Base-by-base conservation (phyloP, 306 rosid genomes). In the Chamaecrista fasciculata region DNA sequence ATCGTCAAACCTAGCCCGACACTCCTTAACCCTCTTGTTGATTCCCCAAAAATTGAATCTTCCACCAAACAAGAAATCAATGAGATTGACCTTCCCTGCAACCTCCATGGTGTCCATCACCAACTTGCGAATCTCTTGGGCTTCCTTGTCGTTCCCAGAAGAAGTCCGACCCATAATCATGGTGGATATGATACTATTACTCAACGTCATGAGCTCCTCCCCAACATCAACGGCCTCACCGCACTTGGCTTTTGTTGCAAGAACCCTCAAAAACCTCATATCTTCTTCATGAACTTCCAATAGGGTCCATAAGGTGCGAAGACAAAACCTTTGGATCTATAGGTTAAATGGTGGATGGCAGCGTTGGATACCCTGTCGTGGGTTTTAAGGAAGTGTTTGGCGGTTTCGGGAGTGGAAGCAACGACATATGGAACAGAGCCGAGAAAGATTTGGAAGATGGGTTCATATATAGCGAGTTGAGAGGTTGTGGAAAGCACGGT, bases 51-150 rank as follows among this genome's bases (percentile, higher is more conserved):
- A 64, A 66, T 84, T 89, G 11, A 84, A 64, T 7, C 65, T 72
- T 70, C 77, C 87, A 10, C 73, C 82, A 11, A 87, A 72, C 86
- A 89, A 11, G 37, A 72, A 82, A 56, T 90, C 92, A 0, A 90
- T 79, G 12, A 86, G 10, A 34, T 86, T 82, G 42, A 86, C 81
- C 75, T 70, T 81, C 39, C 90, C 88, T 1, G 52, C 0, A 7
- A 86, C 75, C 67, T 72, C 79, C 1, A 81, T 58, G 0, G 69
- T 14, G 12, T 77, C 83, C n/a, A 66, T 72, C 51, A 89, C 85
- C 62, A 82, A 24, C 69, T 66, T 67, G 48, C 81, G 61, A 25
- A 86, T 18, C 42, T 46, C 77, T 25, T 77, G 71, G 0, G 74
- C 86, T 26, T 86, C 84, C 1, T 29, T 21, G 5, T 79, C 84